Base-by-base conservation (phyloP, 2,329 filamentous ascomycete species). In the Cercospora sp. region DNA sequence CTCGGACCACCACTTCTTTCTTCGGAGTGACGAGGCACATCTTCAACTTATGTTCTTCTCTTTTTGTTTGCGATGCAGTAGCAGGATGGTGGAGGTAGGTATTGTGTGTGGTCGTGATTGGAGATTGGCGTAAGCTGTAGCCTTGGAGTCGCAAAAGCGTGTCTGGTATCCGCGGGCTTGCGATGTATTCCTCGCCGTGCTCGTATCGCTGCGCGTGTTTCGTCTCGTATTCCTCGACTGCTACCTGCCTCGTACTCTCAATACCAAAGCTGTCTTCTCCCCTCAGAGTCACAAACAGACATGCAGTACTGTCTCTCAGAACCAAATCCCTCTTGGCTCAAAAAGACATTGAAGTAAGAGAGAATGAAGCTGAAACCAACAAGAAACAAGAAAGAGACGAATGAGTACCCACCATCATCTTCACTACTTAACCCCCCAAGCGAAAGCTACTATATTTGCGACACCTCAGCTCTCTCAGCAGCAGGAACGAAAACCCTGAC, bases 11-110 rank as follows among this genome's bases (percentile, higher is more conserved):
- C 40, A 69, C 67, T 23, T 71, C 67, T 48, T 71, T 68, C 31
- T 64, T 66, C 16, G 74, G 72, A 30, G 73, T 75, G 69, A 77
- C 72, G 69, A 77, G 71, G 48, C 76, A 77, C 76, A 77, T 77
- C 4, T 48, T 20, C 0, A 1, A n/a, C 23, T n/a, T 63, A 16
- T 28, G 30, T 13, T 61, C 1, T 42, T 61, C 18, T 61, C 59
- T 5, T 12, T 16, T 5, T 42, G 16, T 60, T 16, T 26, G 33
- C 58, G 12, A 8, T 23, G 5, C 4, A 5, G 5, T 10, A 60
- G 20, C 58, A 9, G 20, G 7, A 5, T 23, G 45, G 18, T 23
- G 45, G 18, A 40, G 33, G 5, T 6, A 12, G 13, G 12, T 16
- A 12, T 13, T 36, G 13, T 40, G 33, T 13, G 13, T 40, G 4